These are phyloP conservation scores for Alternaria gaisen DNA, from an alignment of 2,329 filamentous ascomycete genomes.

Conservation along the genomic window DNA sequence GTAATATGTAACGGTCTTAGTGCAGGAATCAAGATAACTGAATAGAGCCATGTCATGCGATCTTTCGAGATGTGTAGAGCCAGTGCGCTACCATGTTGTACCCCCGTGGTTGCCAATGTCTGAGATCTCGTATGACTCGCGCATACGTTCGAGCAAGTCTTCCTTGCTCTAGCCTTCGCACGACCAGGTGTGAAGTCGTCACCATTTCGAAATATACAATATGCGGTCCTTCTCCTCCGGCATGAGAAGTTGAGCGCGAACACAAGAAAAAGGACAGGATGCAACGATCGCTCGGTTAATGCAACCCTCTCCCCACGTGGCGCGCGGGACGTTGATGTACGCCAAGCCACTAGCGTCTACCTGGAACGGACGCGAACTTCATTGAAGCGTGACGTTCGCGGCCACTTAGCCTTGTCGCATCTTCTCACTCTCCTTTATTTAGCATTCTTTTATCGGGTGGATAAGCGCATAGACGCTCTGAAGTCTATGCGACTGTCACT, in stretches of 20 bases:
- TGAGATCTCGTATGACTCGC: neutral
- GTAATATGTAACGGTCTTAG: neutral
- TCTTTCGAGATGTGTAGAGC: neutral
- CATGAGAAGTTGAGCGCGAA: neutral
- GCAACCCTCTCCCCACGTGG: conserved; percentile 16
- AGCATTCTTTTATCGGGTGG: neutral
- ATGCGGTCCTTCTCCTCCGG: too few relatives aligned
- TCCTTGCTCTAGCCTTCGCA: neutral
- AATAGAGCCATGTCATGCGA: neutral
- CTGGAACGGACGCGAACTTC: conserved; percentile 18
- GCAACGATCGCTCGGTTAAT: conserved; percentile 14
- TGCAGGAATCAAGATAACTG: neutral
- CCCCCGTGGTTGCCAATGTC: neutral
- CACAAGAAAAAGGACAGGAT: neutral
- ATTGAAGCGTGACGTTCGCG: conserved; percentile 22
- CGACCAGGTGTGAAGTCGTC: neutral
- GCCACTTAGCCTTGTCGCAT: conserved; percentile 8
- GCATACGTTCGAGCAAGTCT: neutral
- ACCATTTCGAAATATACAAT: neutral
- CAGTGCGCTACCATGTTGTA: neutral
- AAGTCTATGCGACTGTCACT: conserved; percentile 6
- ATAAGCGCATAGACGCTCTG: neutral
- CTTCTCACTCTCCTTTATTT: conserved; percentile 1
- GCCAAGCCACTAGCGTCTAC: conserved; percentile 19
- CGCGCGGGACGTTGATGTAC: conserved; percentile 11